Evolutionary conservation across 2,329 filamentous ascomycete species (phyloP).

Genomic region (Reticulascus tulasneorum): DNA sequence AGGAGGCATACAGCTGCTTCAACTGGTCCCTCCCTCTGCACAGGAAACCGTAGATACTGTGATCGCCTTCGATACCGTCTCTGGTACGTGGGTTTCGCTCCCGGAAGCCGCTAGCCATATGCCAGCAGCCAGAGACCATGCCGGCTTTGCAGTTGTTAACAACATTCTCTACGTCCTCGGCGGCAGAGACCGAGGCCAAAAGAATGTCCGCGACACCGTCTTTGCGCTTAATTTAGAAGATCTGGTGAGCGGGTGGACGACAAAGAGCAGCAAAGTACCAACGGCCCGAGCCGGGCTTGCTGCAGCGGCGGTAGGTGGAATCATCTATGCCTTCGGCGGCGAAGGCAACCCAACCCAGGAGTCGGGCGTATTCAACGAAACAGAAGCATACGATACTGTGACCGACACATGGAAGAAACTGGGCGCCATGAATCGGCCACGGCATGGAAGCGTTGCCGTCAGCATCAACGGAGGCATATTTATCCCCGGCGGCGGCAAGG

Average conservation of each 20-base stretch:
- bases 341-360: constrained; percentile 25
- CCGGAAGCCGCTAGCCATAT: constrained; percentile 20
- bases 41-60: constrained; percentile 25
- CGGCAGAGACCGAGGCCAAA: constrained; percentile 25
- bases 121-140: constrained; percentile 29
- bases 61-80: constrained; percentile 24
- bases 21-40: constrained; percentile 2
- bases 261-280: constrained; percentile 26
- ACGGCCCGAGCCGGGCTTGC: constrained; percentile 29
- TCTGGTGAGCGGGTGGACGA: constrained; percentile 21
- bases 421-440: constrained; percentile 23
- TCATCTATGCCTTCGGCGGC: constrained; percentile 32
- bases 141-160: constrained; percentile 22
- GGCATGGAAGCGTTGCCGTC: constrained; percentile 28
- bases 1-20: constrained; percentile 28
- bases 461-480: constrained; percentile 22
- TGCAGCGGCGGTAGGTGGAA: constrained; percentile 22
- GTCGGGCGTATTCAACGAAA: constrained; percentile 22
- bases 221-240: constrained; percentile 27
- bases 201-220: constrained; percentile 28
- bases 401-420: constrained; percentile 22
- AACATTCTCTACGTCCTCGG: constrained; percentile 31
- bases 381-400: constrained; percentile 23
- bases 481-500: constrained; percentile 26
- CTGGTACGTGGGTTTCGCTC: constrained; percentile 21